Evolutionary conservation across 192 early-diverging fungal genomes (phyloP), one percentile per base, ranked within the genome.

Genomic region (Backusella morwellensis): DNA sequence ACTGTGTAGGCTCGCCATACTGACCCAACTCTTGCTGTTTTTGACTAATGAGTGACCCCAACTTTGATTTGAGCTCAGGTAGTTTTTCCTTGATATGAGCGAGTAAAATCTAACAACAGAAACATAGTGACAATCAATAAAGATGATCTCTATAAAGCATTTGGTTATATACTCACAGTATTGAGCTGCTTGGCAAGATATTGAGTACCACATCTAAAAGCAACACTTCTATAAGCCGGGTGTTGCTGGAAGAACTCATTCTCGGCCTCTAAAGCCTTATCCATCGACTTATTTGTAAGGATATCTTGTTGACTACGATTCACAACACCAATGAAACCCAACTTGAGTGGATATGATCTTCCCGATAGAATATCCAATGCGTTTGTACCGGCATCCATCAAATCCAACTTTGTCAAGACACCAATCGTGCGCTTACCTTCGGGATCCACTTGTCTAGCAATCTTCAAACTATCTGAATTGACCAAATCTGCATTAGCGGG

Each of bases 301-400:
- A 93, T 95, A 80, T 94, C 94, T 44, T 93, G 91, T 72, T 95
- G 94, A 82, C 92, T 93, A 73, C 93, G 91, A 79, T 95, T 95
- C 17, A 95, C 91, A 19, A 93, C 88, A 69, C 94, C 94, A 70
- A 95, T 90, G 80, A 95, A 95, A 1, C 94, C 94, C 35, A 95
- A 82, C 50, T 93, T 93, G 59, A 95, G 77, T 17, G 92, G 93
- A 44, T 92, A 92, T 4, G 93, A 91, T 40, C 91, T 84, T 36
- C 94, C 94, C 0, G 92, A 88, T 29, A 95, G 87, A 41, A 93
- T 91, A 56, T 95, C 94, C 36, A 95, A 82, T 41, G 94, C 92
- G 72, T 93, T 92, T 44, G 93, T 95, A 68, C 94, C 94, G 59
- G 90, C 88, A 77, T 95, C 94, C 94, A 95, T 95, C 75, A 95